Base-by-base conservation (phyloP, 78 protist genomes). In the Dictyostelium firmibasis region DNA sequence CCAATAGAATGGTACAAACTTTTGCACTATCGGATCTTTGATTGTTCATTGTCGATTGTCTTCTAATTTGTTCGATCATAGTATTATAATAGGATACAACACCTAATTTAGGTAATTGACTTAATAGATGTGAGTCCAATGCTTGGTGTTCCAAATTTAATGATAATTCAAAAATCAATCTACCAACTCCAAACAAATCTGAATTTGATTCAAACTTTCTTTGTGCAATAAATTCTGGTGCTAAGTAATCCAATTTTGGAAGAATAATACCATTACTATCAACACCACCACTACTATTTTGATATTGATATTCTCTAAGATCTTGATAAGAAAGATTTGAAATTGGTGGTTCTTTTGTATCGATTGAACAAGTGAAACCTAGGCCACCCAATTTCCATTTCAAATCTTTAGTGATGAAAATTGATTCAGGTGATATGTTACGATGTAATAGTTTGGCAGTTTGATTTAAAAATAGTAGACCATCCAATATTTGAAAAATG, bases 311-410 rank as follows among this genome's bases (percentile, higher is more conserved):
- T n/a, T 89, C 94, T 69, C 36, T 78, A 8, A 89, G 70, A 81
- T 89, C 94, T 13, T 41, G 35, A 9, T 31, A 57, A 31, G 83
- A 69, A 10, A 89, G 2, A 36, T 64, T 60, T 81, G 60, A 18
- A 10, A 89, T 25, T n/a, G 94, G 74, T 33, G 72, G 82, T 23
- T 81, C 64, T 35, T 67, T 78, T 7, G 83, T 77, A 3, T 89
- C 94, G 4, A 89, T 89, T 29, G 88, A 53, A 70, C 94, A 81
- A 41, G 83, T 79, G 27, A 89, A 89, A 8, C 94, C 94, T 8
- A 89, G 47, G 20, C 94, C 94, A n/a, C 87, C 94, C 11, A 89
- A 79, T 70, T 89, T 89, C 94, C 94, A 89, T 69, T 81, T 81
- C 10, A 89, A 31, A 44, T 27, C 41, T 14, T 81, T 78, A 14